These are phyloP conservation scores for Solanum chacoense DNA, from an alignment of 305 asterid genomes.

Conservation along the genomic window DNA sequence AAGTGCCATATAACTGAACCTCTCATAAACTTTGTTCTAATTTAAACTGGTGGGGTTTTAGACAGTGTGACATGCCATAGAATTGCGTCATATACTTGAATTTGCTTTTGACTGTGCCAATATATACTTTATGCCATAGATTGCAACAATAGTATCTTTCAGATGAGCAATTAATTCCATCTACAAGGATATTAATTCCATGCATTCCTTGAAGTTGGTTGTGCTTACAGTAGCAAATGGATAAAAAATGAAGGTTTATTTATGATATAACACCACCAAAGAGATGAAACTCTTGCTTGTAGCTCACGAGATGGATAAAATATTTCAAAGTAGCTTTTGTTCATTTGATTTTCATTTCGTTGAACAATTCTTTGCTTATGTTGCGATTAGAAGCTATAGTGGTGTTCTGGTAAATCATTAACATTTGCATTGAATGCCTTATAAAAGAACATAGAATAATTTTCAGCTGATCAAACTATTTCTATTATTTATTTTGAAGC, in stretches of 20 bases:
- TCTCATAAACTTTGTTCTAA: background rate
- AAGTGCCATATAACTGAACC: background rate
- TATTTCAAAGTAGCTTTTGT: background rate
- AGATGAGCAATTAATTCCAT: background rate
- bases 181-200: background rate
- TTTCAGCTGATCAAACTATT: background rate
- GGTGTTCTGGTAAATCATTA: background rate
- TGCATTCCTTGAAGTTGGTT: background rate
- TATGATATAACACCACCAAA: background rate
- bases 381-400: background rate
- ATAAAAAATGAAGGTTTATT: background rate
- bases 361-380: background rate
- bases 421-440: background rate
- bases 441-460: background rate
- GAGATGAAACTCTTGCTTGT: background rate
- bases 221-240: background rate
- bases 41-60: background rate
- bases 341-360: background rate
- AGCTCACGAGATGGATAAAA: background rate
- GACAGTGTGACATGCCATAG: background rate
- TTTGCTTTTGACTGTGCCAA: background rate
- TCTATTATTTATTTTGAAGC: conserved; percentile 17
- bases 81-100: background rate
- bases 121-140: background rate
- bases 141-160: background rate